Base-by-base conservation (phyloP, 768 basidiomycete genomes). In the Astraeus odoratus region DNA sequence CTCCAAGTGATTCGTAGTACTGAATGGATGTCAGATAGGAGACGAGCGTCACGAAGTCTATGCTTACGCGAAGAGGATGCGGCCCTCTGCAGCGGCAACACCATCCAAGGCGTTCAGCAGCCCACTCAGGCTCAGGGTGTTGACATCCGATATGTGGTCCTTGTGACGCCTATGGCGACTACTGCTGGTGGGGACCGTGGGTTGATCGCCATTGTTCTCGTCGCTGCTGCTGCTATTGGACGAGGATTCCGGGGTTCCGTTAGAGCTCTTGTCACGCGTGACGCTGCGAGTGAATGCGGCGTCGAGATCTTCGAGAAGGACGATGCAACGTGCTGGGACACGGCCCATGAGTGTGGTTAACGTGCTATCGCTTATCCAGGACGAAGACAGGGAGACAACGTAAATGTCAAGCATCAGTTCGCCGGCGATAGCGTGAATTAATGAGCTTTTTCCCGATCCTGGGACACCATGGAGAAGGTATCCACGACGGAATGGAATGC, bases 321-420 rank as follows among this genome's bases (percentile, higher is more conserved):
- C 79, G 35, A 95, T 86, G 60, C 86, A 89, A 15, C 82, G 79
- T 26, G 85, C 80, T 3, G 90, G 88, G 5, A 93, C 88, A 29
- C 83, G 79, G 23, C 88, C 85, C 83, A 95, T 89, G 29, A 94
- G 76, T 8, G 83, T 82, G 19, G 81, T 85, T 23, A 95, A 72
- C 8, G 88, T 90, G 51, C 81, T 81, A 59, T 95, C 92, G 48
- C 84, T 86, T 60, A 92, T 85, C 87, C 86, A 89, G 16, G 83
- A 84, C 19, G 84, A 82, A 22, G 83, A 87, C 41, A 93, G 69
- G 16, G 90, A 90, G 39, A 94, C 81, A 44, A 92, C 87, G 59
- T 93, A 94, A 55, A 96, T 89, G 70, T 93, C 88, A 36, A 96
- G 81, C 69, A 82, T 80, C 50, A 96, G 74, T 58, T 87, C 83